These are phyloP conservation scores for Pseudogymnoascus sp. DNA, from an alignment of 2,329 filamentous ascomycete species.

Conservation along the genomic window DNA sequence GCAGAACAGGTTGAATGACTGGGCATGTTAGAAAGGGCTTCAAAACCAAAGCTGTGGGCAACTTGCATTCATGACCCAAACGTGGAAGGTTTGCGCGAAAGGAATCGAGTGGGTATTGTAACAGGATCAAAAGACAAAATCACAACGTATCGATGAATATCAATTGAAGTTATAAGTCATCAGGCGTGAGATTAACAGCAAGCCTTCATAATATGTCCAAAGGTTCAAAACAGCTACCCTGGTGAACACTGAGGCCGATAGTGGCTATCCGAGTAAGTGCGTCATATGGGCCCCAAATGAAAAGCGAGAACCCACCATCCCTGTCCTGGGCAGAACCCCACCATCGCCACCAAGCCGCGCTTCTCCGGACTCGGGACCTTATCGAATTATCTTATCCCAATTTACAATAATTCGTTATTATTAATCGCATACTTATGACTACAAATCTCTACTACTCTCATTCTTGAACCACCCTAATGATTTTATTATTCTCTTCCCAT, in stretches of 20 bases:
- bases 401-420: slow-evolving; percentile 3
- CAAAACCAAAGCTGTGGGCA: background rate
- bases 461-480: background rate
- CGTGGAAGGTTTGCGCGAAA: background rate
- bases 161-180: background rate
- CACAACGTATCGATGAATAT: background rate
- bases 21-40: background rate
- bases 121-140: background rate
- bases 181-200: background rate
- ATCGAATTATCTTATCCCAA: slow-evolving; percentile 7
- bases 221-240: slow-evolving; percentile 1
- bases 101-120: background rate
- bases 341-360: slow-evolving; percentile 1
- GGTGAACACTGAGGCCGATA: background rate
- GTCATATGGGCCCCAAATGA: background rate
- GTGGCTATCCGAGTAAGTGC: background rate
- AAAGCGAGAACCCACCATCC: background rate
- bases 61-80: background rate
- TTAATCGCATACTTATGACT: slow-evolving; percentile 7
- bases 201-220: background rate
- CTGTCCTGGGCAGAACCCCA: slow-evolving; percentile 6
- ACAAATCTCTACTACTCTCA: background rate
- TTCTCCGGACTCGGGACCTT: slow-evolving; percentile 7
- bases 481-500: background rate
- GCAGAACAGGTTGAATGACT: slow-evolving; percentile 38